phyloP scores from a whole-genome alignment of 371 early-diverging fungal genomes.

The Rhizopus arrhizus region DNA sequence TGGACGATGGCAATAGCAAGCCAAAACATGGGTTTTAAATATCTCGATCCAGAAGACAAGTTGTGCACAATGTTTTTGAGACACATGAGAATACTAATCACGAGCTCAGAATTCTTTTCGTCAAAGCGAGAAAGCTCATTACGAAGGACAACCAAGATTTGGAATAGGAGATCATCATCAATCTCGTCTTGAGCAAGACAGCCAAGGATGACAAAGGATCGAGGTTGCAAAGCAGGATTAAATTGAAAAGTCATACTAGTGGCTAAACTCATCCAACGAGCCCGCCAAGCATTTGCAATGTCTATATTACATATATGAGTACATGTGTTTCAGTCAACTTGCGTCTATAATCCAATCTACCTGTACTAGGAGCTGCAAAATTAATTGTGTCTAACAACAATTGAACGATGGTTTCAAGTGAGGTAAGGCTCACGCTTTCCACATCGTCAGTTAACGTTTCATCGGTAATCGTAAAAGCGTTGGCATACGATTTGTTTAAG shows the following conservation, averaged over 20 bases:
- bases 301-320: constrained; percentile 31
- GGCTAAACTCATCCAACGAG: constrained; percentile 88
- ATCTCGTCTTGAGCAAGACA: constrained; percentile 83
- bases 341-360: constrained; percentile 34
- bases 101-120: constrained; percentile 69
- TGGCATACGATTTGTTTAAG: constrained; percentile 63
- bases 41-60: constrained; percentile 71
- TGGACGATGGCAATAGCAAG: constrained; percentile 82
- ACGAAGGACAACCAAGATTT: constrained; percentile 83
- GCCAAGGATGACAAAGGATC: constrained; percentile 92
- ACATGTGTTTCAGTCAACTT: not conserved
- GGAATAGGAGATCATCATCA: constrained; percentile 84
- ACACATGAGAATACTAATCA: constrained; percentile 82
- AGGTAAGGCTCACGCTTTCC: constrained; percentile 66
- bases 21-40: constrained; percentile 86
- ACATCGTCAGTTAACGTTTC: constrained; percentile 64
- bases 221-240: constrained; percentile 88
- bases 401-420: constrained; percentile 77
- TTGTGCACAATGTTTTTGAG: constrained; percentile 81
- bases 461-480: constrained; percentile 62
- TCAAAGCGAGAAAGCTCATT: constrained; percentile 79
- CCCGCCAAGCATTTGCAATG: constrained; percentile 76
- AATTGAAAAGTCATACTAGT: constrained; percentile 88
- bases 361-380: constrained; percentile 68
- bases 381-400: constrained; percentile 76